Base-by-base conservation (phyloP, 768 basidiomycete species). In the Candolleomyces eurysporus region DNA sequence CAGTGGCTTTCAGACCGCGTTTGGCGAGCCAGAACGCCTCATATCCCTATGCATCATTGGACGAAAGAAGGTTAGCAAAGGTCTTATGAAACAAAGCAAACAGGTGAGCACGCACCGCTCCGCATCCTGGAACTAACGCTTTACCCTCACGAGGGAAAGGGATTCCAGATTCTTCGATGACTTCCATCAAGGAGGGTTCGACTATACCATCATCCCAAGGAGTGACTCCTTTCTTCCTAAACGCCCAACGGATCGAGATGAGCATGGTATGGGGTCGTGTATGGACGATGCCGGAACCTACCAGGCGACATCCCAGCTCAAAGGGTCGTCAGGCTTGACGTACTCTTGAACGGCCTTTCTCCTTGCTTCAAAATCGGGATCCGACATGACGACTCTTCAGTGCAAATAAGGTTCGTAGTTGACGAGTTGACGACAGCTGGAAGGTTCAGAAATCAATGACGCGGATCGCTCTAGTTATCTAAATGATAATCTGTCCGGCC, bases 181-280 rank as follows among this genome's bases (percentile, higher is more conserved):
- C 69, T 53, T 85, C 83, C 26, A 68, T 71, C 58, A 90, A 73
- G 1, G 87, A 79, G 6, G 84, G 86, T 64, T 89, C 88, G 4
- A 76, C 66, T 6, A 74, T 70, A 3, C 86, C 82, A 6, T 68
- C 67, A 64, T 90, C 88, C 88, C 89, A 91, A 0, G 89, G 89
- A 0, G 85, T 88, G 1, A 84, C 58, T 0, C 76, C 73, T 0
- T 70, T 64, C 66, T 81, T 73, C 84, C 85, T 83, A 62, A 5
- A 36, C 11, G 8, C 36, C 36, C 36, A 36, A 36, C 36, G 6
- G 6, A 36, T 7, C 36, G 36, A 36, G 36, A 36, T 36, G 36
- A 36, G 11, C 11, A 36, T 36, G 36, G 36, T 36, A 11, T 11
- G 6, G 6, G 11, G 1, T 36, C 11, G 6, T 36, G 36, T 7